Percentiles rank a stretch among this genome's conserved stretches.
phyloP scores from a whole-genome alignment of 2,329 filamentous ascomycete species.

The Arthrobotrys musiformis region DNA sequence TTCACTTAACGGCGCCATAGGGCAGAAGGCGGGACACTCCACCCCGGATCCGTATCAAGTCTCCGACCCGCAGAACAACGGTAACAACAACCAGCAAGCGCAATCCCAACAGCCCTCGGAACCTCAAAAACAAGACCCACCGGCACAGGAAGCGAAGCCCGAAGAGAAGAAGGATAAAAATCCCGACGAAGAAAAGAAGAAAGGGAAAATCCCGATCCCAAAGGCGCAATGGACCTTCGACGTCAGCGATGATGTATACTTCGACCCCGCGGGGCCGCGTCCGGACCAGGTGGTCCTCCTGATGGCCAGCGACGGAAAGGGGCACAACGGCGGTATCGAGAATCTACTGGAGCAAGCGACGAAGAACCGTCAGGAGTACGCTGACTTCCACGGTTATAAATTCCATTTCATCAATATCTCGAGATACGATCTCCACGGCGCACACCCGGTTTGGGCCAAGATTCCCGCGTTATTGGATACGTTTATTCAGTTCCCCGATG shows the following conservation, averaged over 20 bases:
- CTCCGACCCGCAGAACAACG: conserved; percentile 35
- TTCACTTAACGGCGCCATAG: conserved; percentile 54
- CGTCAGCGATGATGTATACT: conserved; percentile 60
- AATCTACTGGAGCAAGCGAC: conserved; percentile 61
- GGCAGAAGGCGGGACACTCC: conserved; percentile 51
- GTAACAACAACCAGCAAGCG: not conserved
- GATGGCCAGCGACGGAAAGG: conserved; percentile 63
- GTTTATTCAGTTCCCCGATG: conserved; percentile 62
- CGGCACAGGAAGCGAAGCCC: not conserved
- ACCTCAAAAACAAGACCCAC: conserved; percentile 7
- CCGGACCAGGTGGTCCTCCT: conserved; percentile 62
- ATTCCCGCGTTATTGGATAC: conserved; percentile 63
- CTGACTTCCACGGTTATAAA: conserved; percentile 62
- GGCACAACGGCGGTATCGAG: conserved; percentile 63
- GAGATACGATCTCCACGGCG: conserved; percentile 62
- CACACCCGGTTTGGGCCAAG: conserved; percentile 63
- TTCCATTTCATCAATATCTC: conserved; percentile 64
- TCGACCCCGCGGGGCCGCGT: conserved; percentile 60
- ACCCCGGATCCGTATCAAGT: conserved; percentile 44
- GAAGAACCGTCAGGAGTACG: conserved; percentile 62
- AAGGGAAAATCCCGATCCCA: conserved; percentile 33
- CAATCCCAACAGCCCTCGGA: conserved; percentile 10
- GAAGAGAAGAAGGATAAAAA: conserved; percentile 32
- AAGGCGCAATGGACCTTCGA: conserved; percentile 55
- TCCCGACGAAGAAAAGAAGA: conserved; percentile 47